Conservation (phyloP, 1,284 basidiomycete genomes). For the Ganoderma leucocontextum region DNA sequence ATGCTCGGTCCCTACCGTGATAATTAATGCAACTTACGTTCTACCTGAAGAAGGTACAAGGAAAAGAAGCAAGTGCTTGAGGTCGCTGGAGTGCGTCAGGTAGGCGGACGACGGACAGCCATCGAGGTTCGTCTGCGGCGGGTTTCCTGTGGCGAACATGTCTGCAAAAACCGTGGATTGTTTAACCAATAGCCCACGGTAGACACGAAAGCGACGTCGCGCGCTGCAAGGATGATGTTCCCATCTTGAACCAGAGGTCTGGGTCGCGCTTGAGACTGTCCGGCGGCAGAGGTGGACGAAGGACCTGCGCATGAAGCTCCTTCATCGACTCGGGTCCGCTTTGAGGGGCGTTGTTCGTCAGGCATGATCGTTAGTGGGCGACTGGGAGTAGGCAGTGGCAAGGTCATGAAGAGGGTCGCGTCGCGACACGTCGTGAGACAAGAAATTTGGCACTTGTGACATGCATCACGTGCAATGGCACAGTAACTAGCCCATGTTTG, state of each 20-base stretch:
- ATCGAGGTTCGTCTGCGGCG: neutral
- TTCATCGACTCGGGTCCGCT: neutral
- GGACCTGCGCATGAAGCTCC: neutral
- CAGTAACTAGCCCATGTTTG: no score
- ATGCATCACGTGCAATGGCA: no score
- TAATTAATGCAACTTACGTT: neutral
- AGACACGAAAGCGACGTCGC: conserved; percentile 70
- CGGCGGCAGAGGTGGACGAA: no score
- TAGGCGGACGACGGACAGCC: conserved; percentile 21
- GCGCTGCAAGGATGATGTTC: conserved; percentile 68
- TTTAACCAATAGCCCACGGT: conserved; percentile 54
- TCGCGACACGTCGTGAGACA: neutral
- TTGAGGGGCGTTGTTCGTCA: neutral
- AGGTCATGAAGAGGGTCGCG: neutral
- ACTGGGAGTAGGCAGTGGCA: neutral
- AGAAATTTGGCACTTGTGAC: no score
- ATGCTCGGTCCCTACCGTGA: neutral
- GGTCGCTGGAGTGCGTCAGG: conserved; percentile 12
- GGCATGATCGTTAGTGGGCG: neutral
- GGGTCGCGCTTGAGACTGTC: conserved; percentile 32
- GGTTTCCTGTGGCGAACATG: conserved; percentile 16
- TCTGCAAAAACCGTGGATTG: conserved; percentile 24
- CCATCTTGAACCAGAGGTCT: conserved; percentile 78
- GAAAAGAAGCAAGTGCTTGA: neutral
- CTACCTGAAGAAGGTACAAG: neutral